Evolutionary conservation across 2,329 filamentous ascomycete species (phyloP), one percentile per base, ranked within the genome.

Genomic region (Trichothecium sympodiale): DNA sequence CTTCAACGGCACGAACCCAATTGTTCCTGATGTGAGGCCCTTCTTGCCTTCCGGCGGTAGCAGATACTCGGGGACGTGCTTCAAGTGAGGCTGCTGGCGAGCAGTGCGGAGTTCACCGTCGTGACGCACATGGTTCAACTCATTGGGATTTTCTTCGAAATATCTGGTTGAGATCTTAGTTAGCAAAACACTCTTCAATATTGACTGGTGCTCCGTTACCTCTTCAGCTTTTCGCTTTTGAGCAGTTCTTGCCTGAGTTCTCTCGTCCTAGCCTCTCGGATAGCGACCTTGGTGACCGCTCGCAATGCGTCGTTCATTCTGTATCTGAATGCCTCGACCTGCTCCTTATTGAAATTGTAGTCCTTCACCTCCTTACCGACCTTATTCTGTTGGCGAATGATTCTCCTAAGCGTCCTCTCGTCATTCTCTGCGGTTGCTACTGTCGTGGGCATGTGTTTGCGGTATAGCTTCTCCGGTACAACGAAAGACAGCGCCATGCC

Each of bases 401-500:
- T 91, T 55, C 83, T 86, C 17, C 73, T 72, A 25, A 98, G 63
- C 1, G 94, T 72, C 51, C 81, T 79, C 54, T 96, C 91, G 51
- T 98, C 89, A 41, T 89, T 71, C 54, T 84, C 82, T 9, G 81
- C 72, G 16, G 80, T 77, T 31, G 78, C 64, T 43, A 89, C 76
- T 33, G 74, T 78, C 1, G 89, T 96, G 1, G 88, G 80, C 51
- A 86, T 84, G 63, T 96, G 89, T 58, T 94, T 94, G 46, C 83
- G 77, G 59, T 82, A 94, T 31, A 80, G 71, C 0, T 85, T 78
- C 34, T 77, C 71, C 8, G 91, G 89, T 3, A 98, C 73, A 35
- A 94, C 83, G 56, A 98, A 95, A 8, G 87, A 94, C n/a, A 98
- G 71, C 0, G 91, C 87, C 73, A 94, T 96, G 40, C 91, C 91